A percentile compares a stretch with the other conserved stretches of the same genome.
Conservation (phyloP, 2,329 filamentous ascomycete genomes). For the Graphiopsis chlorocephala region DNA sequence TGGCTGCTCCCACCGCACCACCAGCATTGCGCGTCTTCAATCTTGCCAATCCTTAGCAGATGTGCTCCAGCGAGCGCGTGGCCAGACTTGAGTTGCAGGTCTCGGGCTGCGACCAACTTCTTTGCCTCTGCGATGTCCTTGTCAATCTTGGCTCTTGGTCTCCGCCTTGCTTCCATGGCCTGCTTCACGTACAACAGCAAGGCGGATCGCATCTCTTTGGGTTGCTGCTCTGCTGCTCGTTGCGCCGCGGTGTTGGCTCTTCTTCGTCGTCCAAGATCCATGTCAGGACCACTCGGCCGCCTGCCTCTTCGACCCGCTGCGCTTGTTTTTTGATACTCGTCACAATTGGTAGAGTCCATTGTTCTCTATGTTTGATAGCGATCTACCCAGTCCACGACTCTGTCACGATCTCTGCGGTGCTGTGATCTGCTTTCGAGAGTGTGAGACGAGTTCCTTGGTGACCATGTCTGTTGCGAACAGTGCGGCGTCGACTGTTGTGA, state of each 20-base stretch:
- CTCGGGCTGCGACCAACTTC: constrained; percentile 10
- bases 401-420: background rate
- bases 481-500: background rate
- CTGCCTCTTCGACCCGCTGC: background rate
- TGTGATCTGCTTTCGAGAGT: background rate
- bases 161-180: constrained; percentile 1
- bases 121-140: constrained; percentile 5
- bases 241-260: background rate
- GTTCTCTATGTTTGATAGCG: background rate
- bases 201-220: background rate
- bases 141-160: background rate
- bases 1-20: constrained; percentile 10
- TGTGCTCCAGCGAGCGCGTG: constrained; percentile 8
- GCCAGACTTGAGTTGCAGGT: constrained; percentile 13
- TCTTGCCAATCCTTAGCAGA: constrained; percentile 7
- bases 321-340: background rate
- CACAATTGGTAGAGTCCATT: background rate
- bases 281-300: constrained; percentile 26
- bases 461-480: background rate
- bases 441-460: background rate
- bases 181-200: constrained; percentile 10
- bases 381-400: background rate
- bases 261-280: background rate
- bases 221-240: constrained; percentile 1
- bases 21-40: background rate